Evolutionary conservation across 2,329 filamentous ascomycete species (phyloP).

Genomic region (Stagonosporopsis vannaccii): DNA sequence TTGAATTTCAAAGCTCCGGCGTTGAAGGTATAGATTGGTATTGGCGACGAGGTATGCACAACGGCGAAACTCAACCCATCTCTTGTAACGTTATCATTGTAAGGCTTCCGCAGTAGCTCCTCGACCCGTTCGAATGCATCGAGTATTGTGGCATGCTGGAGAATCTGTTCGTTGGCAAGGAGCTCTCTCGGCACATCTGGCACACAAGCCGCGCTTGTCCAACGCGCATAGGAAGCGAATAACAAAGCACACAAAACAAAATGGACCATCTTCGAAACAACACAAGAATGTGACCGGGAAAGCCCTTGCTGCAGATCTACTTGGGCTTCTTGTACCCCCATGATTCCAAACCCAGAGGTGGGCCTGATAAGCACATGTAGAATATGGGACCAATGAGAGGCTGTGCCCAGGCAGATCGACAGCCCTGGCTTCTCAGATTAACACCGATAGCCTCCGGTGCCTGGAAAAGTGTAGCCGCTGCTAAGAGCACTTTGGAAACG

Average conservation of each 20-base stretch:
- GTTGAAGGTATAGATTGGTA: slow-evolving; percentile 35
- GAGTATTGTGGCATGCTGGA: slow-evolving; percentile 32
- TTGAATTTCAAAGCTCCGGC: slow-evolving; percentile 42
- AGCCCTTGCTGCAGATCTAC: not conserved
- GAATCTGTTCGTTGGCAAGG: slow-evolving; percentile 25
- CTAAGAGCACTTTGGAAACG: not conserved
- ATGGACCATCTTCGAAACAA: not conserved
- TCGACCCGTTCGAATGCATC: slow-evolving; percentile 34
- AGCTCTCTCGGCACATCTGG: slow-evolving; percentile 34
- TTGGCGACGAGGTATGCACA: slow-evolving; percentile 36
- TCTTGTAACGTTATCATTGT: slow-evolving; percentile 25
- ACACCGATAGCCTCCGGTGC: not conserved
- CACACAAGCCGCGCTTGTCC: slow-evolving; percentile 27
- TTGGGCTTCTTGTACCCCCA: not conserved
- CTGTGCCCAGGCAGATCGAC: slow-evolving; percentile 10
- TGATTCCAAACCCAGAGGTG: not conserved
- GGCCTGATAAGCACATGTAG: slow-evolving; percentile 10
- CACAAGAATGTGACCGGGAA: not conserved
- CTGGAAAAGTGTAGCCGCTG: not conserved
- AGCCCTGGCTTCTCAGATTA: not conserved
- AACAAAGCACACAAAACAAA: not conserved
- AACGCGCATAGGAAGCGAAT: not conserved
- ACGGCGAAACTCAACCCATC: slow-evolving; percentile 43
- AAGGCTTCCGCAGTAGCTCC: slow-evolving; percentile 4
- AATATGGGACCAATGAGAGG: not conserved